phyloP scores from a whole-genome alignment of 345 rosid genomes.

The Triadica sebifera region DNA sequence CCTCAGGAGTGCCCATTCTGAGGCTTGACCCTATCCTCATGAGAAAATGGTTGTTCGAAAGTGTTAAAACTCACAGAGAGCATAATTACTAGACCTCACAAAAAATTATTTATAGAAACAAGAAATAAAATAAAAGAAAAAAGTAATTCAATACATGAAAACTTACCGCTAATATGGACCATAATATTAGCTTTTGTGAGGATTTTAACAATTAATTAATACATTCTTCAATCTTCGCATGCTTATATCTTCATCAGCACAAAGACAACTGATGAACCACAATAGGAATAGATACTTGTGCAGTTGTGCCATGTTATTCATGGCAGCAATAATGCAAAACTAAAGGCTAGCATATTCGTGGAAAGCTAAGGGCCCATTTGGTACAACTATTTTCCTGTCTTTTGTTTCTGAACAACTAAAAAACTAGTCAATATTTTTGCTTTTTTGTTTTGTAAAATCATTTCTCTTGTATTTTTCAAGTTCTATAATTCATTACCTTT shows the following conservation, averaged over 20 bases:
- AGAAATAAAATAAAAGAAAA: background rate
- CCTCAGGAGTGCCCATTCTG: slow-evolving; percentile 97
- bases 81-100: background rate
- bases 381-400: background rate
- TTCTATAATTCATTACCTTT: background rate
- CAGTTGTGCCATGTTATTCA: background rate
- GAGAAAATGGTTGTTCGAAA: background rate
- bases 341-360: background rate
- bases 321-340: background rate
- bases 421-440: background rate
- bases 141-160: background rate
- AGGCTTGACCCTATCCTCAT: slow-evolving; percentile 77
- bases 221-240: slow-evolving; percentile 2
- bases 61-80: background rate
- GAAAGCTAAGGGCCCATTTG: background rate
- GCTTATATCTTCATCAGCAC: background rate
- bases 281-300: background rate
- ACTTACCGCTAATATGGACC: background rate
- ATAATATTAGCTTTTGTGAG: background rate
- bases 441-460: background rate
- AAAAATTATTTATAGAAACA: background rate
- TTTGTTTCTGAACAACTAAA: background rate
- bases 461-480: background rate
- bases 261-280: background rate
- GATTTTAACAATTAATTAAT: background rate